Evolutionary conservation across 495 filamentous ascomycete genomes (phyloP).

Genomic region (Oidiodendron maius): DNA sequence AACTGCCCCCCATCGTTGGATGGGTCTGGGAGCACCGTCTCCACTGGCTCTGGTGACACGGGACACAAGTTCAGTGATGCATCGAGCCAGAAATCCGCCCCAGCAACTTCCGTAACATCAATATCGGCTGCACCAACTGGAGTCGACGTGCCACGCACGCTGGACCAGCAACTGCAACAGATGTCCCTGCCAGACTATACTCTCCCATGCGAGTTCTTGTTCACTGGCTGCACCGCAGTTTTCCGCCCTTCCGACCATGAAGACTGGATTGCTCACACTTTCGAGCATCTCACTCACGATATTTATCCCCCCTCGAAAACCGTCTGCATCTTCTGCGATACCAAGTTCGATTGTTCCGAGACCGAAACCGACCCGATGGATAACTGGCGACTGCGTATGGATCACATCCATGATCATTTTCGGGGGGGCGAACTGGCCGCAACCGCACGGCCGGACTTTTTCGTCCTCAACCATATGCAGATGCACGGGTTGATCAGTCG

Average conservation of each 20-base stretch:
- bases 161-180: not conserved
- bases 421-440: constrained; percentile 9
- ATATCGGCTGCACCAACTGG: not conserved
- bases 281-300: constrained; percentile 22
- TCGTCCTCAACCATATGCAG: constrained; percentile 10
- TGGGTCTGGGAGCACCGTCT: not conserved
- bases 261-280: constrained; percentile 39
- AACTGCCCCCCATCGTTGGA: not conserved
- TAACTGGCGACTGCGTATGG: constrained; percentile 30
- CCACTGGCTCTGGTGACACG: not conserved
- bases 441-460: constrained; percentile 36
- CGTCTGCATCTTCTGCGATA: constrained; percentile 44
- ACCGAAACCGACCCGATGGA: not conserved
- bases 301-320: constrained; percentile 27
- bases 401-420: constrained; percentile 37
- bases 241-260: constrained; percentile 31
- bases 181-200: not conserved
- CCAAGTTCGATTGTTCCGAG: constrained; percentile 1
- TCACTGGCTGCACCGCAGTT: constrained; percentile 1
- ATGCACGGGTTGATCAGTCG: not conserved
- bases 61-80: not conserved
- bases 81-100: not conserved
- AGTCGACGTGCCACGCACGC: not conserved
- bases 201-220: constrained; percentile 15
- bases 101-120: not conserved